These are phyloP conservation scores for Phanerochaete sordida DNA, from an alignment of 768 basidiomycete genomes.

Conservation along the genomic window DNA sequence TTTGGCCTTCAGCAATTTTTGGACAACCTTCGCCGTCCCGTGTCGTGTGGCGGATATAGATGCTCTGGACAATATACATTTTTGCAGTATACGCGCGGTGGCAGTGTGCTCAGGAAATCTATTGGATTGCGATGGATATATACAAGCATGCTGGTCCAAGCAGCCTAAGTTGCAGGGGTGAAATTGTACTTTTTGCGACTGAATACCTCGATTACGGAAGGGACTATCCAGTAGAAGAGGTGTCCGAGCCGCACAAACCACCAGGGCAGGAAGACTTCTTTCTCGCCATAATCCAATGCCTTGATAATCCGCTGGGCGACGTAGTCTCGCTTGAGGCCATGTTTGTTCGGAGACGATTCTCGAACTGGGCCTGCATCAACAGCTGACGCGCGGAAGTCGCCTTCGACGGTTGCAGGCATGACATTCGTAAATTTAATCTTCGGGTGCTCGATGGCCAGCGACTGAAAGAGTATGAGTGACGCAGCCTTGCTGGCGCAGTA, in stretches of 20 bases:
- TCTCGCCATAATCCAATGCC: slow-evolving; percentile 58
- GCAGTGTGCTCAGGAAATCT: no score
- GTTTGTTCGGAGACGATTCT: slow-evolving; percentile 49
- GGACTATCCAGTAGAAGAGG: slow-evolving; percentile 59
- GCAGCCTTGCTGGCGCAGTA: slow-evolving; percentile 86
- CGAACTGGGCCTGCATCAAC: slow-evolving; percentile 52
- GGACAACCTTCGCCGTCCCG: slow-evolving; percentile 66
- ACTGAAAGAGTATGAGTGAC: slow-evolving; percentile 71
- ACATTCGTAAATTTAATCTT: slow-evolving; percentile 56
- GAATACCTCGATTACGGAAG: slow-evolving; percentile 53
- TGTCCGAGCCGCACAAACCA: slow-evolving; percentile 43
- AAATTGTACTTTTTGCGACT: slow-evolving; percentile 69
- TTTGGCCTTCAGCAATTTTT: slow-evolving; percentile 93
- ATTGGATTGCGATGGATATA: no score
- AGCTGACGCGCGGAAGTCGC: slow-evolving; percentile 75
- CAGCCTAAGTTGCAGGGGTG: background rate
- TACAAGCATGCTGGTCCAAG: no score
- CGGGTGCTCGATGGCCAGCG: slow-evolving; percentile 79
- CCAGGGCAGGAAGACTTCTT: slow-evolving; percentile 55
- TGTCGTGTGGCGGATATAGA: slow-evolving; percentile 94
- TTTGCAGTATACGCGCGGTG: no score
- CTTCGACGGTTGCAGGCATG: slow-evolving; percentile 70
- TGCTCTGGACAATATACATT: slow-evolving; percentile 94
- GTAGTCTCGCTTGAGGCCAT: slow-evolving; percentile 53
- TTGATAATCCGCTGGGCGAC: slow-evolving; percentile 60